phyloP scores from a whole-genome alignment of 2,329 filamentous ascomycete species.

The Nannizzia gypsea region DNA sequence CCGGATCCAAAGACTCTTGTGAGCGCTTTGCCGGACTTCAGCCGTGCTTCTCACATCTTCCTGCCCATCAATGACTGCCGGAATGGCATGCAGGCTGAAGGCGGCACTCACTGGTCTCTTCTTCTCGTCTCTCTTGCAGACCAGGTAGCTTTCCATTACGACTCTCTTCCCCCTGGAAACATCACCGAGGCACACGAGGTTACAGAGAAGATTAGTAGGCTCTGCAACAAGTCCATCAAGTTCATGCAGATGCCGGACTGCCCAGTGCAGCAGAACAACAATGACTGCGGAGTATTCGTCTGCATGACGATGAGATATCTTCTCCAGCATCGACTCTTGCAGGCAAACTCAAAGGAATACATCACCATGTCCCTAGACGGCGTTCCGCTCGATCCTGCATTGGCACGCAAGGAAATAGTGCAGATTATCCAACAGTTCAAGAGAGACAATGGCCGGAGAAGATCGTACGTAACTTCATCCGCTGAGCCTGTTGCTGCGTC shows the following conservation, averaged over 20 bases:
- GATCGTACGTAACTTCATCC: conserved; percentile 51
- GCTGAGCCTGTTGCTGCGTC: conserved; percentile 7
- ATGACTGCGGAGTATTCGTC: conserved; percentile 91
- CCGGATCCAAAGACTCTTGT: conserved; percentile 45
- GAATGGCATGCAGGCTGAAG: conserved; percentile 66
- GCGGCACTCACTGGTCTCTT: conserved; percentile 88
- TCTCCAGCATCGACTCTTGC: conserved; percentile 70
- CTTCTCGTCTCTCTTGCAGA: conserved; percentile 82
- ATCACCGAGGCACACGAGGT: conserved; percentile 58
- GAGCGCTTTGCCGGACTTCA: conserved; percentile 69
- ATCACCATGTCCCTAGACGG: conserved; percentile 89
- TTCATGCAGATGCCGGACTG: conserved; percentile 76
- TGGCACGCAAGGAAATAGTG: conserved; percentile 80
- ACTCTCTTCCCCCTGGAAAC: conserved; percentile 69
- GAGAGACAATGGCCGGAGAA: conserved; percentile 62
- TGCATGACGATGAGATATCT: conserved; percentile 91
- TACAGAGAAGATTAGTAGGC: conserved; percentile 53
- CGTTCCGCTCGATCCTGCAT: conserved; percentile 67
- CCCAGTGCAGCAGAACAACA: conserved; percentile 83
- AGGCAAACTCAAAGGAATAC: conserved; percentile 68
- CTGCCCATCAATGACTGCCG: conserved; percentile 85
- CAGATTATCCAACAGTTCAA: conserved; percentile 76
- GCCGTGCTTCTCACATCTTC: conserved; percentile 77
- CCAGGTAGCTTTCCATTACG: conserved; percentile 90
- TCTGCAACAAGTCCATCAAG: conserved; percentile 54